Conservation (phyloP, 1,284 basidiomycete genomes). For the Marasmius sp. region DNA sequence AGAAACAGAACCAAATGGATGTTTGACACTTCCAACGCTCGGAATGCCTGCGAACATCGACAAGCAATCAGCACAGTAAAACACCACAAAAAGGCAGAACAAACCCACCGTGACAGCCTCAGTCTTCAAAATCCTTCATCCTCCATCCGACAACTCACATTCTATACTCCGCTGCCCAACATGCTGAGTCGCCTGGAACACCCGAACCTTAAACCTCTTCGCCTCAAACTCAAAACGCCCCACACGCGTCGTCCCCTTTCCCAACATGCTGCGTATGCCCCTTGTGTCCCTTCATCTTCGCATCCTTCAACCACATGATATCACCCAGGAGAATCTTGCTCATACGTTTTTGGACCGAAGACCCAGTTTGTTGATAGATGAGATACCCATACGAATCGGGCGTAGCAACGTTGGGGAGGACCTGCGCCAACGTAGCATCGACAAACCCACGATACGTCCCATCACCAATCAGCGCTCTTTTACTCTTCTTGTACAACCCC, state of each 20-base stretch:
- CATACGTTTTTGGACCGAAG: conserved; percentile 64
- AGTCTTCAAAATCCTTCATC: conserved; percentile 88
- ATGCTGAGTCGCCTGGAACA: conserved; percentile 80
- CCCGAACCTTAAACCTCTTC: conserved; percentile 83
- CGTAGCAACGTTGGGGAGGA: conserved; percentile 48
- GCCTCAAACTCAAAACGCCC: conserved; percentile 81
- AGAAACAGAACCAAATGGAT: too few species aligned
- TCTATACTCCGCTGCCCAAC: conserved; percentile 81
- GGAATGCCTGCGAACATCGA: conserved; percentile 34
- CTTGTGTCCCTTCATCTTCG: conserved; percentile 87
- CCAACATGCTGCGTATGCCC: conserved; percentile 71
- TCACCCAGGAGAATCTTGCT: conserved; percentile 89
- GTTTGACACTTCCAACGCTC: conserved; percentile 34
- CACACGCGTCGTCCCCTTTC: conserved; percentile 59
- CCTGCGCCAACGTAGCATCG: conserved; percentile 57
- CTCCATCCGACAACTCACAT: conserved; percentile 81
- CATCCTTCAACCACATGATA: conserved; percentile 73
- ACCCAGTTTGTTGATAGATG: conserved; percentile 72
- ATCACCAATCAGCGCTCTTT: conserved; percentile 76
- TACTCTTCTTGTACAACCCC: conserved; percentile 78
- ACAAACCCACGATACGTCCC: conserved; percentile 83
- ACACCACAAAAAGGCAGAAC: not conserved
- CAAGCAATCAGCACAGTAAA: not conserved
- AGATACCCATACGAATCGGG: conserved; percentile 64
- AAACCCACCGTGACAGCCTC: conserved; percentile 72